Conservation (phyloP, 371 early-diverging fungal species). For the Synchytrium microbalum region DNA sequence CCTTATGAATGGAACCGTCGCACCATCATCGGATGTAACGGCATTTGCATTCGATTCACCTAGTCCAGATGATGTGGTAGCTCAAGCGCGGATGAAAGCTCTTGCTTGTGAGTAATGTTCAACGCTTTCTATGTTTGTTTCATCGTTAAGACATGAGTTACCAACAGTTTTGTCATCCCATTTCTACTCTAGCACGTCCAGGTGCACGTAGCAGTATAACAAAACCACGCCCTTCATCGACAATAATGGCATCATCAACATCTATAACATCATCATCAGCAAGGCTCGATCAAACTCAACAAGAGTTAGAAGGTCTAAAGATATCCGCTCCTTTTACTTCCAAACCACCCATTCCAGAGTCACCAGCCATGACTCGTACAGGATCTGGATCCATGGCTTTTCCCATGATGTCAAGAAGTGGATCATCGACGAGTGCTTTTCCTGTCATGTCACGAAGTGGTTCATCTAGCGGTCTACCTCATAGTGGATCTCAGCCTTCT, state of each 20-base stretch:
- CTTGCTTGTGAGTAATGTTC: constrained; percentile 3
- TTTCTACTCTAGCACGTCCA: neutral
- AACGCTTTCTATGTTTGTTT: constrained; percentile 6
- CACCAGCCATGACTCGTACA: constrained; percentile 3
- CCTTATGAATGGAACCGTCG: neutral
- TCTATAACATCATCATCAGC: constrained; percentile 6
- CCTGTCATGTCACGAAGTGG: neutral
- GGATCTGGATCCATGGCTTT: constrained; percentile 2
- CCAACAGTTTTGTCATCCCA: neutral
- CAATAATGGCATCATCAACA: constrained; percentile 9
- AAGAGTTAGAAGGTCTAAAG: neutral
- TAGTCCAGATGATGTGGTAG: constrained; percentile 76
- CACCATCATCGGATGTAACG: constrained; percentile 13
- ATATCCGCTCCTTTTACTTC: neutral
- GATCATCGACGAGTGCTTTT: constrained; percentile 2
- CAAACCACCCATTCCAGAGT: constrained; percentile 12
- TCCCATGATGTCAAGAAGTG: neutral
- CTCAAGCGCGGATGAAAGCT: constrained; percentile 45
- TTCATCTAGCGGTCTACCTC: neutral
- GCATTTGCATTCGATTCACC: constrained; percentile 65
- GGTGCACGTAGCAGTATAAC: constrained; percentile 4
- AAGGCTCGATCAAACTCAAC: neutral
- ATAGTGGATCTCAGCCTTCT: neutral
- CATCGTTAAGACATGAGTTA: constrained; percentile 3
- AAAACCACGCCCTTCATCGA: constrained; percentile 1